Base-by-base conservation (phyloP, 2,329 filamentous ascomycete species). In the Pezicula radicicola region DNA sequence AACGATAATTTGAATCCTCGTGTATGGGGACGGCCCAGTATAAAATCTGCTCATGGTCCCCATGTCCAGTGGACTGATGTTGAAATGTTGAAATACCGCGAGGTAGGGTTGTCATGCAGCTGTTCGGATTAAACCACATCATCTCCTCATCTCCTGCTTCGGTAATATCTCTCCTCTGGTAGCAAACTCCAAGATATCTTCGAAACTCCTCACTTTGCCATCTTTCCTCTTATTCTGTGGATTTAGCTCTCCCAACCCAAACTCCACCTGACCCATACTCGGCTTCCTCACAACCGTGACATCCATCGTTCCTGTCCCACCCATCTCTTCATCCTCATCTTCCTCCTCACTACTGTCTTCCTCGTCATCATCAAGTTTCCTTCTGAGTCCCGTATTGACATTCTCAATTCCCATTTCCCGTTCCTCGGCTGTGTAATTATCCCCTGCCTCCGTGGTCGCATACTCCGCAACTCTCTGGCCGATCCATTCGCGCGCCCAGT, bases 341-440 rank as follows among this genome's bases (percentile, higher is more conserved):
- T 62, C 60, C 8, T 61, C 55, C 5, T 48, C 54, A 7, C 40
- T 36, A 16, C 41, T 44, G 16, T 58, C 55, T 19, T 44, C 33
- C 25, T 51, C 41, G 12, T 49, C 49, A 19, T 55, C 54, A 13
- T 62, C 46, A 46, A 61, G 37, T 18, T 61, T 62, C 28, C 81
- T 77, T 64, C 69, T 78, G 64, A 94, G 68, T 0, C 89, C 89
- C 0, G 89, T 93, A 36, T 84, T 77, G 43, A 92, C 86, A 60
- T 83, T 86, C 62, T 88, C 80, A 10, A 87, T 68, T 6, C 89
- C 89, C 53, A 67, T 64, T 53, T 80, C 82, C 48, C 80, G 77
- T 73, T 94, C 90, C 61, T 86, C 85, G 3, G 81, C 74, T 2
- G 88, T 93, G 66, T 84, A 94, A 51, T 85, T 77, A 51, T 88